Conservation (phyloP, 306 rosid genomes). For the Cucumis sativus region DNA sequence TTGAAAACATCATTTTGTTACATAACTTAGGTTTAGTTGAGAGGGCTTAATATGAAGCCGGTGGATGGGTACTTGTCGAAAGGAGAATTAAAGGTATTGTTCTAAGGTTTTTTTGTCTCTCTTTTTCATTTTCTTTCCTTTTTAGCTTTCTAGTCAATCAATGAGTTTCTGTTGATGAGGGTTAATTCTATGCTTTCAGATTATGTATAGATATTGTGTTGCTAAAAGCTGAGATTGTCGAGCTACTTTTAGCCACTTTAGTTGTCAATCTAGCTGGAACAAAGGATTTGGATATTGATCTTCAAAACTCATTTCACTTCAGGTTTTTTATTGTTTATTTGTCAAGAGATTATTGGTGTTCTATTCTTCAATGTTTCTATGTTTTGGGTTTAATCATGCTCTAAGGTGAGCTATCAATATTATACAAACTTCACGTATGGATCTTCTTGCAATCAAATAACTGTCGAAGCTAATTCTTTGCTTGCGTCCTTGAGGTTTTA, state of each 20-base stretch:
- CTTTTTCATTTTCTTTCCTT: too few species aligned
- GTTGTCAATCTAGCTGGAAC: constrained; percentile 68
- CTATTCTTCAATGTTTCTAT: background rate
- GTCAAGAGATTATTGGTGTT: too few species aligned
- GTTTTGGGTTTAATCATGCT: background rate
- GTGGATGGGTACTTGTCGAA: constrained; percentile 57
- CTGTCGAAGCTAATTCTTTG: too few species aligned
- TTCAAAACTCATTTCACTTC: constrained; percentile 44
- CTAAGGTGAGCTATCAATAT: too few species aligned
- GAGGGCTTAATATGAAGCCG: constrained; percentile 47
- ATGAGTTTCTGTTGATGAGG: background rate
- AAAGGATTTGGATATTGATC: constrained; percentile 55
- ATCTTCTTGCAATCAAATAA: too few species aligned
- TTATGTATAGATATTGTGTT: constrained; percentile 74
- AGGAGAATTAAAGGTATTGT: constrained; percentile 53
- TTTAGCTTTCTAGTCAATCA: background rate
- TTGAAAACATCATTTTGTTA: background rate
- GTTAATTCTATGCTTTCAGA: constrained; percentile 32
- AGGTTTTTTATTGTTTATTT: constrained; percentile 27
- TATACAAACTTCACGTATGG: too few species aligned
- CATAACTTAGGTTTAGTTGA: constrained; percentile 63
- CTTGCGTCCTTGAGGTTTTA: too few species aligned
- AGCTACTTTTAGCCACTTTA: constrained; percentile 67
- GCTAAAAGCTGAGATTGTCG: constrained; percentile 75
- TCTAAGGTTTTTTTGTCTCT: constrained; percentile 32